phyloP scores from a whole-genome alignment of 2,329 filamentous ascomycete species.

The Fusarium foetens region DNA sequence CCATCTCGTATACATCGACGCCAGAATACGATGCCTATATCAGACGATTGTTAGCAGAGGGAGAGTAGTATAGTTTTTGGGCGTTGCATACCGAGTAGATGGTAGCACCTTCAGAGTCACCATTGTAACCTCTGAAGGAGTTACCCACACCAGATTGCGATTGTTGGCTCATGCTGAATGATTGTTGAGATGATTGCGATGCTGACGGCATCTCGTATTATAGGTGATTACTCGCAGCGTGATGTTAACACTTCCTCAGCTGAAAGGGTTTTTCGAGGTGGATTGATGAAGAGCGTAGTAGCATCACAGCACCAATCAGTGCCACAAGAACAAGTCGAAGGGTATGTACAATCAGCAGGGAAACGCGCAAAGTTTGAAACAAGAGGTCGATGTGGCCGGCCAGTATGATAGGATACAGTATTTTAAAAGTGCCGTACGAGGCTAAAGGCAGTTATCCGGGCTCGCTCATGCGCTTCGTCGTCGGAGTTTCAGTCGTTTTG shows the following conservation, averaged over 20 bases:
- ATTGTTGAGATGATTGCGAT: conserved; percentile 65
- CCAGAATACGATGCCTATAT: conserved; percentile 87
- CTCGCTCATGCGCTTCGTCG: conserved; percentile 40
- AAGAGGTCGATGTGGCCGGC: not conserved
- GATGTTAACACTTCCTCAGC: not conserved
- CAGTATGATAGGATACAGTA: conserved; percentile 1
- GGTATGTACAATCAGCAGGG: conserved; percentile 12
- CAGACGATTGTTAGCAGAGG: conserved; percentile 30
- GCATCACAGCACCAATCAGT: conserved; percentile 30
- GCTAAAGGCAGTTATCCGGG: conserved; percentile 24
- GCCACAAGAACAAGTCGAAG: conserved; percentile 11
- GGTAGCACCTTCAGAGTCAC: conserved; percentile 58
- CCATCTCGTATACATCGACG: conserved; percentile 98
- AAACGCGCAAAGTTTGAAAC: conserved; percentile 11
- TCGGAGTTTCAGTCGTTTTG: conserved; percentile 36
- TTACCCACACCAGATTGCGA: conserved; percentile 55
- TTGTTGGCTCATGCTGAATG: conserved; percentile 67
- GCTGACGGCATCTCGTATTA: conserved; percentile 52
- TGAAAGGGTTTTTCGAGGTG: not conserved
- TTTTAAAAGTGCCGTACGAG: conserved; percentile 28
- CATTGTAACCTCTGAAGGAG: conserved; percentile 52
- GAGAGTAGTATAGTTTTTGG: not conserved
- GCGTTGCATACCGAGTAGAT: conserved; percentile 68
- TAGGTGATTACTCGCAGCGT: not conserved
- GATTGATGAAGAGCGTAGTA: conserved; percentile 8